Evolutionary conservation across 441 rosid genomes (phyloP).

Genomic region (Pelargonium citronellum): DNA sequence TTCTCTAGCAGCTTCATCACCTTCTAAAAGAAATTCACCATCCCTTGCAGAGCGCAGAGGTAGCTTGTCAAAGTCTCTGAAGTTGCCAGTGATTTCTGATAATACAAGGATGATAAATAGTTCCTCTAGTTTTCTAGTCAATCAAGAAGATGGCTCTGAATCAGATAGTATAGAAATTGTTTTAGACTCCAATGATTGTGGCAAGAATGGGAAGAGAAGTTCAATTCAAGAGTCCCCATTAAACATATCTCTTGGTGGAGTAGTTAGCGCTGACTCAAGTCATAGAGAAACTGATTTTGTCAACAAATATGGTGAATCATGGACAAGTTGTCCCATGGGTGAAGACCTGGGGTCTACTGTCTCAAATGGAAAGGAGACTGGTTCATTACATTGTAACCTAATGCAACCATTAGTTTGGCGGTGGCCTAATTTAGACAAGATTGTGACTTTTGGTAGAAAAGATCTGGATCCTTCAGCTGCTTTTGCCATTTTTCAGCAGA

Average conservation of each 20-base stretch:
- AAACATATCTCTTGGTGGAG: constrained; percentile 33
- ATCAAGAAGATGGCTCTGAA: constrained; percentile 32
- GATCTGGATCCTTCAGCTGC: constrained; percentile 61
- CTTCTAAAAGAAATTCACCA: constrained; percentile 40
- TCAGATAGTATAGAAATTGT: constrained; percentile 47
- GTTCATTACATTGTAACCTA: constrained; percentile 23
- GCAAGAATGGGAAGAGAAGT: constrained; percentile 32
- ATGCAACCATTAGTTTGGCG: constrained; percentile 41
- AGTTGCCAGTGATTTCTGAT: constrained; percentile 55
- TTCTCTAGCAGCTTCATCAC: constrained; percentile 29
- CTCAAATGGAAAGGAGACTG: constrained; percentile 24
- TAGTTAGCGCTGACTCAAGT: constrained; percentile 30
- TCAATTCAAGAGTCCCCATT: constrained; percentile 28
- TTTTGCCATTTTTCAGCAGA: constrained; percentile 44
- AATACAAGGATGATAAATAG: constrained; percentile 31
- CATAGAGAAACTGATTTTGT: constrained; percentile 32
- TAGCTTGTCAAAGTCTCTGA: constrained; percentile 54
- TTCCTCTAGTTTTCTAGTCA: constrained; percentile 22
- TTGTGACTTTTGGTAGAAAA: constrained; percentile 34
- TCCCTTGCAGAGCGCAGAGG: constrained; percentile 91
- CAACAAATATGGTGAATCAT: constrained; percentile 26
- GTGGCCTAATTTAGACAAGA: constrained; percentile 72
- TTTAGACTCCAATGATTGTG: constrained; percentile 39
- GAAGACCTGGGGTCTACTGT: constrained; percentile 22
- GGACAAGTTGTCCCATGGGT: constrained; percentile 21